phyloP scores from a whole-genome alignment of 2,329 filamentous ascomycete species.

The Lecanoromycetidae sp. region DNA sequence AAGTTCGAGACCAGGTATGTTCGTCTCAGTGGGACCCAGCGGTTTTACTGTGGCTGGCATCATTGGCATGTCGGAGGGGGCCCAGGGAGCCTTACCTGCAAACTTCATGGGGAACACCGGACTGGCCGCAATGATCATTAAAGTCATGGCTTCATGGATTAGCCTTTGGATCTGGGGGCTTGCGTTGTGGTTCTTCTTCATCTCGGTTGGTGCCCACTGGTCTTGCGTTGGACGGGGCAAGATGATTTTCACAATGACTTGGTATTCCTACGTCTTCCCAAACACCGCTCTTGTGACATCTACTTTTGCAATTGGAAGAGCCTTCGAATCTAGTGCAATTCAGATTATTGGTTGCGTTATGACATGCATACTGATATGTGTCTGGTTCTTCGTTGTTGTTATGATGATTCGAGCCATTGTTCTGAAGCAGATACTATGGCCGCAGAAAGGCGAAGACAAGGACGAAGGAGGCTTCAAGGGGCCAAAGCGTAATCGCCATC shows the following conservation, averaged over 20 bases:
- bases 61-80: constrained; percentile 43
- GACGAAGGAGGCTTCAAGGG: constrained; percentile 47
- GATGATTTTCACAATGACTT: constrained; percentile 72
- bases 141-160: constrained; percentile 48
- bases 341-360: constrained; percentile 56
- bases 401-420: constrained; percentile 61
- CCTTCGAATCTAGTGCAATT: constrained; percentile 48
- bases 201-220: constrained; percentile 62
- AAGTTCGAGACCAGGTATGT: constrained; percentile 67
- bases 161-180: constrained; percentile 72
- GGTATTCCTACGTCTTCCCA: constrained; percentile 73
- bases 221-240: constrained; percentile 49
- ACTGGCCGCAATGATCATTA: constrained; percentile 43
- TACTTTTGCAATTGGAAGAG: constrained; percentile 57
- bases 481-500: constrained; percentile 4
- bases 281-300: constrained; percentile 64
- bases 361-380: constrained; percentile 50
- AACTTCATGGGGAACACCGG: constrained; percentile 47
- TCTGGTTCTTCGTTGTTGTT: constrained; percentile 56
- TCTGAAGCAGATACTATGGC: constrained; percentile 60
- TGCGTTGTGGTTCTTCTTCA: constrained; percentile 74
- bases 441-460: constrained; percentile 55
- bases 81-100: constrained; percentile 36
- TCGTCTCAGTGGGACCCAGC: constrained; percentile 68
- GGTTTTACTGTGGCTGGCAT: constrained; percentile 55